Percentiles rank a stretch among this genome's conserved stretches.
These are phyloP conservation scores for Termitomyces sp. DNA, from an alignment of 768 basidiomycete genomes.

Conservation along the genomic window DNA sequence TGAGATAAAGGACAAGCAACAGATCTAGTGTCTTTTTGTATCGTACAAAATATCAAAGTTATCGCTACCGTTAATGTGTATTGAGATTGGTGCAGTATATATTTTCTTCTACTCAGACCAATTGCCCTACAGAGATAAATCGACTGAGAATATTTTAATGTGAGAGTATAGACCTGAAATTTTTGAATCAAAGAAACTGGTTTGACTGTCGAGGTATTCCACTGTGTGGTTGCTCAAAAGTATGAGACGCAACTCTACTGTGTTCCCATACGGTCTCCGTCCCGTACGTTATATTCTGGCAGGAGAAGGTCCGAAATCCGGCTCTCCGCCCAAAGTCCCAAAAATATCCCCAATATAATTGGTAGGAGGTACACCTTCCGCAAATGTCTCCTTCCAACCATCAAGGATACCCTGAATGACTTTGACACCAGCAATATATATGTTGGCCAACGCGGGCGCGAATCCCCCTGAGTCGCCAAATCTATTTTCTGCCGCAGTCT, in stretches of 20 bases:
- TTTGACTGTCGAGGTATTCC: neutral
- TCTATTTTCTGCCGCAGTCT: conserved; percentile 4
- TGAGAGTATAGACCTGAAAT: neutral
- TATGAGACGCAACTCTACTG: neutral
- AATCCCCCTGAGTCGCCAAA: conserved; percentile 4
- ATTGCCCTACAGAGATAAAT: too few species aligned
- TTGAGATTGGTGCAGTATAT: too few species aligned
- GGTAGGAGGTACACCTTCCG: neutral
- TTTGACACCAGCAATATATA: neutral
- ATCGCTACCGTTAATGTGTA: too few species aligned
- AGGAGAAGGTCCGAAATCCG: neutral
- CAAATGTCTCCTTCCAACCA: neutral
- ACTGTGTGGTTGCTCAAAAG: neutral
- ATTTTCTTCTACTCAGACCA: too few species aligned
- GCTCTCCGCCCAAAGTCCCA: neutral
- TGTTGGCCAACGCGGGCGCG: neutral
- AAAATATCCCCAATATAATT: neutral
- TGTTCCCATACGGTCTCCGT: neutral
- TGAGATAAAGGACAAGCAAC: too few species aligned
- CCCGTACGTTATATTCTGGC: neutral
- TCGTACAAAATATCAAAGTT: too few species aligned
- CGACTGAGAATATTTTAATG: too few species aligned
- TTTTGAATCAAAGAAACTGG: neutral
- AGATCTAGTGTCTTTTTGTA: too few species aligned
- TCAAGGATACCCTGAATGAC: neutral